phyloP scores from a whole-genome alignment of 139 green algal genomes.

The Volvox reticuliferus region DNA sequence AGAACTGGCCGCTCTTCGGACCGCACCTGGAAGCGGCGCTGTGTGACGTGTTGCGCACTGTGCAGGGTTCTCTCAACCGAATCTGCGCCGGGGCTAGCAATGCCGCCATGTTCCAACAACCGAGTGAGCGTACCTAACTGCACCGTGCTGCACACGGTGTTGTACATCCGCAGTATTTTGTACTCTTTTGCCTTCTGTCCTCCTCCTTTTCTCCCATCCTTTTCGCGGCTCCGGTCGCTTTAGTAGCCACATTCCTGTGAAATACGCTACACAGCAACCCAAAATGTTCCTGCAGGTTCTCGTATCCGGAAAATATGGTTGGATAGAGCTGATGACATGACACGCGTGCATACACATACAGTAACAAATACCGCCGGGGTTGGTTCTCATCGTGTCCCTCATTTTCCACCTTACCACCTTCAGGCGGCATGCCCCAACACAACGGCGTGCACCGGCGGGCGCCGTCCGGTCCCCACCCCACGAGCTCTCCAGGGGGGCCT shows the following conservation, averaged over 20 bases:
- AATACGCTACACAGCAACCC: too few relatives aligned
- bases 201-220: too few relatives aligned
- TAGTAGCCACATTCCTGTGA: too few relatives aligned
- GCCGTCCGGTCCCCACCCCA: not conserved
- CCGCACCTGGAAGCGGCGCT: constrained; percentile 64
- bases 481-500: not conserved
- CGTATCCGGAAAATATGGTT: too few relatives aligned
- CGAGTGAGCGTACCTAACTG: not conserved
- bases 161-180: too few relatives aligned
- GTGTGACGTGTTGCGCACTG: constrained; percentile 59
- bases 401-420: not conserved
- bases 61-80: constrained; percentile 53
- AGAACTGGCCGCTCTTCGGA: constrained; percentile 65
- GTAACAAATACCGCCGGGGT: too few relatives aligned
- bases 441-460: not conserved
- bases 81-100: constrained; percentile 49
- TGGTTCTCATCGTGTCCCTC: too few relatives aligned
- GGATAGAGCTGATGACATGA: too few relatives aligned
- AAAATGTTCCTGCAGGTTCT: too few relatives aligned
- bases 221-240: too few relatives aligned
- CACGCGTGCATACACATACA: too few relatives aligned
- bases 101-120: constrained; percentile 7
- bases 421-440: not conserved
- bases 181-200: too few relatives aligned
- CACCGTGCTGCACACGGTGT: not conserved